Base-by-base conservation (phyloP, 116 monocot species). In the Trichopus zeylanicus region DNA sequence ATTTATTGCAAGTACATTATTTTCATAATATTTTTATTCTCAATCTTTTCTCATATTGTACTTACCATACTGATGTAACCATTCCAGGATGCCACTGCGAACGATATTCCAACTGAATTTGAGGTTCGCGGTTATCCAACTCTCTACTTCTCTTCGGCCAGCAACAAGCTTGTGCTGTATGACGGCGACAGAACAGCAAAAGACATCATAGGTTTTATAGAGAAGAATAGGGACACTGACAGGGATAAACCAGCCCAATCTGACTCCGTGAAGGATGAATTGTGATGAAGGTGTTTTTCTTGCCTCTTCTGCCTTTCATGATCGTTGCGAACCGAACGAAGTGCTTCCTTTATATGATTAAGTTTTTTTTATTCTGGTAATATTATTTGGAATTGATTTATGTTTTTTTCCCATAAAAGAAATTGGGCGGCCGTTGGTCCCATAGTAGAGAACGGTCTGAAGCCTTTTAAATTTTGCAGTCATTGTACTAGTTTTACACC, bases 81-180 rank as follows among this genome's bases (percentile, higher is more conserved):
- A 31, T 63, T 63, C 1, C 30, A 86, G 86, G 86, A 86, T 69
- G 86, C 69, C 29, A 86, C 86, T 53, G 82, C 65, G 46, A 98
- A 98, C 66, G 98, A 98, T 67, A 30, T 91, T 9, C 75, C 98
- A 16, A 80, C 57, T n/a, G 80, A 85, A 8, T 91, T 88, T 51
- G 72, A 77, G 1, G 80, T 98, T 29, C 51, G 59, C 23, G 98
- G 92, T n/a, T 91, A 78, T 48, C 98, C 98, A 15, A 98, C 98
- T 18, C 13, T 98, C 31, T 91, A 85, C 42, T 98, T 98, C 31
- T 60, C 58, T 37, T 76, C 59, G 2, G 75, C 92, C 29, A 83
- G 75, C 38, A 91, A 91, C 27, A 87, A 91, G 62, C 46, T 85
- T 28, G 18, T 72, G 29, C 66, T 70, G 29, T 91, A 91, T 53